Evolutionary conservation across 768 basidiomycete species (phyloP).

Genomic region (Gautieria morchelliformis): DNA sequence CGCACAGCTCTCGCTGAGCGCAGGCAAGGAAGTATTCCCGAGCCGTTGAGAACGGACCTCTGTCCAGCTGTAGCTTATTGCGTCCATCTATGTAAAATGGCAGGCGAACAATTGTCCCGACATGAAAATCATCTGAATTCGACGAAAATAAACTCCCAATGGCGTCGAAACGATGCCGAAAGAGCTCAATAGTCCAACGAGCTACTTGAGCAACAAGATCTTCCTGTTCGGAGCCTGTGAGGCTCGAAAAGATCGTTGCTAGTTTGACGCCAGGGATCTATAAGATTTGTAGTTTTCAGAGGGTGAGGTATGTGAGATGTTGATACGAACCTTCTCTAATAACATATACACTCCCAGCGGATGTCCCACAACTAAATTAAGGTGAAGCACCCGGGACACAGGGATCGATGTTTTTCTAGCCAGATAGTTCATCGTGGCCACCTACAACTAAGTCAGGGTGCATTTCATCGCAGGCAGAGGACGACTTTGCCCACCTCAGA

Average conservation of each 20-base stretch:
- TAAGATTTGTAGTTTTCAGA: neutral
- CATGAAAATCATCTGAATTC: neutral
- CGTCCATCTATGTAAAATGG: slow-evolving; percentile 23
- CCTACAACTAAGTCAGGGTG: slow-evolving; percentile 11
- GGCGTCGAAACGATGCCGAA: slow-evolving; percentile 16
- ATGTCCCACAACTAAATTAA: neutral
- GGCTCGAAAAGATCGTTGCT: slow-evolving; percentile 17
- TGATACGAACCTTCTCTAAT: slow-evolving; percentile 18
- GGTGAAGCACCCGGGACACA: slow-evolving; percentile 15
- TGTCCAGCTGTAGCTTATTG: slow-evolving; percentile 20
- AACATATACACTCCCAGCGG: slow-evolving; percentile 16
- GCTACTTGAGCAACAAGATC: slow-evolving; percentile 20
- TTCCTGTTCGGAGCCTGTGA: slow-evolving; percentile 18
- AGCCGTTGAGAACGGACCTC: slow-evolving; percentile 22
- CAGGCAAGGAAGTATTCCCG: slow-evolving; percentile 26
- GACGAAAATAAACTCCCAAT: slow-evolving; percentile 21
- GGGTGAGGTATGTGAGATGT: neutral
- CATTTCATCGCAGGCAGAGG: slow-evolving; percentile 14
- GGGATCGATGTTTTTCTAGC: slow-evolving; percentile 21
- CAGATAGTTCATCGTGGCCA: slow-evolving; percentile 22
- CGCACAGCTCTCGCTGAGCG: slow-evolving; percentile 24
- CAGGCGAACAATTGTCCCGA: slow-evolving; percentile 16
- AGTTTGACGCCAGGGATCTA: slow-evolving; percentile 21
- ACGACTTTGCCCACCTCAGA: slow-evolving; percentile 5
- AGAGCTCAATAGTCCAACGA: slow-evolving; percentile 21